Evolutionary conservation across 768 basidiomycete genomes (phyloP).

Genomic region (Leucocoprinus sp.): DNA sequence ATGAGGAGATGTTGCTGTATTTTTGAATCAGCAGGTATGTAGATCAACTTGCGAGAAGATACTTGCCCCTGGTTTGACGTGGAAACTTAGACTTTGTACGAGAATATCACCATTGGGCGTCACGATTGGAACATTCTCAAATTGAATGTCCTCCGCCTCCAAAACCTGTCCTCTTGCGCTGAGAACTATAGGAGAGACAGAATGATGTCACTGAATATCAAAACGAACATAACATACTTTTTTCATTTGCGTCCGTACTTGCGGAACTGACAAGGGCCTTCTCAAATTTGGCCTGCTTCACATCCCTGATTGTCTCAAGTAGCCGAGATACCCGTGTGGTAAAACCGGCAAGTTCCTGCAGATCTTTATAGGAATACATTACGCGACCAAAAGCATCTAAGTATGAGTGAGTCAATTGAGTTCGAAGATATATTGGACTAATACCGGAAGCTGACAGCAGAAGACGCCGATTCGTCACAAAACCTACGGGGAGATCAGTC

Average conservation of each 20-base stretch:
- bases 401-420: not conserved
- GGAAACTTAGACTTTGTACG: conserved; percentile 77
- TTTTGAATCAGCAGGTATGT: not conserved
- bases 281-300: conserved; percentile 76
- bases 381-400: conserved; percentile 89
- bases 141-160: conserved; percentile 83
- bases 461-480: conserved; percentile 92
- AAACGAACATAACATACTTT: conserved; percentile 45
- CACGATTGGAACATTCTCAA: conserved; percentile 90
- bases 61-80: conserved; percentile 76
- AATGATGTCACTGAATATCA: not conserved
- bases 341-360: conserved; percentile 93
- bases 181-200: conserved; percentile 44
- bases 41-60: not conserved
- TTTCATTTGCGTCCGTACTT: conserved; percentile 61
- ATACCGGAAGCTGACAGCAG: conserved; percentile 78
- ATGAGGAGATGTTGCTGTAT: conserved; percentile 82
- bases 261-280: conserved; percentile 81
- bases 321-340: conserved; percentile 85
- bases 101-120: conserved; percentile 95
- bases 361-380: conserved; percentile 97
- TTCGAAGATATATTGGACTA: not conserved
- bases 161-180: conserved; percentile 71
- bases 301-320: conserved; percentile 85
- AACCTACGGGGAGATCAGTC: conserved; percentile 43